Evolutionary conservation across 2,329 filamentous ascomycete genomes (phyloP).

Genomic region (Aspergillus ibericus): DNA sequence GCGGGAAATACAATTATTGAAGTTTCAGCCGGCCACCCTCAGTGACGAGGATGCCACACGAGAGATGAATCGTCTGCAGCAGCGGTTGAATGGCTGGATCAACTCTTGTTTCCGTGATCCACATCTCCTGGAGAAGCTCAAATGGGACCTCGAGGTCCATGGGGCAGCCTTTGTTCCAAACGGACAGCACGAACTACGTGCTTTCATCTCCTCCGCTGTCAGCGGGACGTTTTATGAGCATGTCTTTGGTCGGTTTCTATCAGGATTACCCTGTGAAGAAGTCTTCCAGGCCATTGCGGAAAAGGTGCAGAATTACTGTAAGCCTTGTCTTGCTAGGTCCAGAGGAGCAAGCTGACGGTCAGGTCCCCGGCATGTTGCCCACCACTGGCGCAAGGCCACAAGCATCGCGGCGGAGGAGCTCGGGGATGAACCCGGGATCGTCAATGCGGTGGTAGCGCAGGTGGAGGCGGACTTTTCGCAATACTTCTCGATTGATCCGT

Average conservation of each 20-base stretch:
- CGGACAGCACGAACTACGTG: neutral
- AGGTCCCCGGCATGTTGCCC: conserved; percentile 15
- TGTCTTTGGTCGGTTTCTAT: neutral
- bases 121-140: neutral
- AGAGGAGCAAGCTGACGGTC: neutral
- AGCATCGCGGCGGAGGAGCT: conserved; percentile 12
- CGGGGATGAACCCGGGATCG: neutral
- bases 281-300: neutral
- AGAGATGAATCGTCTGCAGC: conserved; percentile 13
- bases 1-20: neutral
- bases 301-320: conserved; percentile 1
- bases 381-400: conserved; percentile 24
- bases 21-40: conserved; percentile 1
- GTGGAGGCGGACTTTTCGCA: neutral
- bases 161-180: neutral
- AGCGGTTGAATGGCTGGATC: conserved; percentile 16
- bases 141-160: neutral
- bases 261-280: neutral
- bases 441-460: neutral
- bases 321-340: neutral
- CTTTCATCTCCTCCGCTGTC: neutral
- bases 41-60: conserved; percentile 13
- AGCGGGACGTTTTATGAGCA: neutral
- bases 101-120: conserved; percentile 9
- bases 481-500: neutral